These are phyloP conservation scores for Vanilla planifolia DNA, from an alignment of 106 monocot species.

Conservation along the genomic window DNA sequence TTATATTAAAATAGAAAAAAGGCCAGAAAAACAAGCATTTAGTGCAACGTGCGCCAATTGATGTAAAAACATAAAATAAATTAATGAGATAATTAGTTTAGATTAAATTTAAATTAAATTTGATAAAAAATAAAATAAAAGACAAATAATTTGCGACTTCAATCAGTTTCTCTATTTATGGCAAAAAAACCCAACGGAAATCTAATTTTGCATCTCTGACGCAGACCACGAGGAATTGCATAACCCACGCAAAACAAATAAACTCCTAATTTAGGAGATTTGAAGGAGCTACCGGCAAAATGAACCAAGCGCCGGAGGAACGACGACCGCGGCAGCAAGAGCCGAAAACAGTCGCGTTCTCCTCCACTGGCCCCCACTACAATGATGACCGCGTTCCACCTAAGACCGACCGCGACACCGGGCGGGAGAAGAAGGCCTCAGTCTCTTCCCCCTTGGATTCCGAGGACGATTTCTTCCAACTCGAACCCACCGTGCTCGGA, in stretches of 20 bases:
- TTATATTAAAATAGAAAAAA: too few species aligned
- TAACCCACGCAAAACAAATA: too few species aligned
- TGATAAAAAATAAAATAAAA: too few species aligned
- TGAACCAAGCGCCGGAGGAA: not conserved
- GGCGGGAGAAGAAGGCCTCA: not conserved
- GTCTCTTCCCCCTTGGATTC: not conserved
- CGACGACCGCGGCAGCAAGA: not conserved
- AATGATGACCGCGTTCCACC: not conserved
- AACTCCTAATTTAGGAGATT: not conserved
- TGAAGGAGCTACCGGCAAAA: not conserved
- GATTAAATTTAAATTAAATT: too few species aligned
- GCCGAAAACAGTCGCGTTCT: not conserved
- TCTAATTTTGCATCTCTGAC: not conserved
- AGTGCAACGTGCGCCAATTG: too few species aligned
- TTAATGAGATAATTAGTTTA: too few species aligned
- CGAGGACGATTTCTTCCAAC: conserved; percentile 2
- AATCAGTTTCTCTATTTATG: too few species aligned
- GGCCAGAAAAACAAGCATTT: too few species aligned
- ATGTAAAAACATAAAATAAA: too few species aligned
- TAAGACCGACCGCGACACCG: not conserved
- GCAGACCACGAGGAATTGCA: too few species aligned
- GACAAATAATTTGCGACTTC: too few species aligned
- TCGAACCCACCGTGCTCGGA: not conserved
- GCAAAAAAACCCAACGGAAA: not conserved
- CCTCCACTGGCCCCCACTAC: not conserved